These are phyloP conservation scores for Pleurotus giganteus DNA, from an alignment of 768 basidiomycete genomes.

Conservation along the genomic window DNA sequence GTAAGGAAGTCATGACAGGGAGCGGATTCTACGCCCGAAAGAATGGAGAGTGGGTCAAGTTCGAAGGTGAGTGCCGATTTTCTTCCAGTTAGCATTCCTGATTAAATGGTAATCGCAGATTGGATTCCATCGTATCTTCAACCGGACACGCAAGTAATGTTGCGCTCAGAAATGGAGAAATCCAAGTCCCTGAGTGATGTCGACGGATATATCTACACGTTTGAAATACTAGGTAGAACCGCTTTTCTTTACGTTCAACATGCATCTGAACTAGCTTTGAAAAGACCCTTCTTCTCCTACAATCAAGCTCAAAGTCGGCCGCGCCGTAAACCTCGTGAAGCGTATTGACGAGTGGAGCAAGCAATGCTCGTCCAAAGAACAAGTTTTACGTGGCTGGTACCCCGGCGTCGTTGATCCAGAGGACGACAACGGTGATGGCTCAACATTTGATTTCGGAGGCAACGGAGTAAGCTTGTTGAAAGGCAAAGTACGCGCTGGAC, in stretches of 20 bases:
- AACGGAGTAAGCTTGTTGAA: slow-evolving; percentile 53
- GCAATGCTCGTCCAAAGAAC: slow-evolving; percentile 76
- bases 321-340: slow-evolving; percentile 69
- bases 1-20: slow-evolving; percentile 48
- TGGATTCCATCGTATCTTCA: slow-evolving; percentile 71
- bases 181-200: slow-evolving; percentile 32
- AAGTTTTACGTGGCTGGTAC: slow-evolving; percentile 72
- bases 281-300: slow-evolving; percentile 26
- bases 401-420: slow-evolving; percentile 35
- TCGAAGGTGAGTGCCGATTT: slow-evolving; percentile 42
- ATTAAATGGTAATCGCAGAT: slow-evolving; percentile 37
- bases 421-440: slow-evolving; percentile 14
- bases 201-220: slow-evolving; percentile 79
- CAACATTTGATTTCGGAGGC: slow-evolving; percentile 25
- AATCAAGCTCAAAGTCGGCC: slow-evolving; percentile 77
- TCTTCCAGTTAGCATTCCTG: slow-evolving; percentile 8
- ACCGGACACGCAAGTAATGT: slow-evolving; percentile 54
- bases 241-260: background rate
- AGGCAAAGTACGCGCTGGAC: slow-evolving; percentile 61
- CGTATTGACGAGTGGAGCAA: slow-evolving; percentile 80
- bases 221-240: slow-evolving; percentile 67
- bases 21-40: slow-evolving; percentile 58
- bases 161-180: slow-evolving; percentile 55
- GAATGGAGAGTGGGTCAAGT: slow-evolving; percentile 48
- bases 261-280: background rate